Evolutionary conservation across 2,329 filamentous ascomycete genomes (phyloP).

Genomic region (Penicillium verrucosum): DNA sequence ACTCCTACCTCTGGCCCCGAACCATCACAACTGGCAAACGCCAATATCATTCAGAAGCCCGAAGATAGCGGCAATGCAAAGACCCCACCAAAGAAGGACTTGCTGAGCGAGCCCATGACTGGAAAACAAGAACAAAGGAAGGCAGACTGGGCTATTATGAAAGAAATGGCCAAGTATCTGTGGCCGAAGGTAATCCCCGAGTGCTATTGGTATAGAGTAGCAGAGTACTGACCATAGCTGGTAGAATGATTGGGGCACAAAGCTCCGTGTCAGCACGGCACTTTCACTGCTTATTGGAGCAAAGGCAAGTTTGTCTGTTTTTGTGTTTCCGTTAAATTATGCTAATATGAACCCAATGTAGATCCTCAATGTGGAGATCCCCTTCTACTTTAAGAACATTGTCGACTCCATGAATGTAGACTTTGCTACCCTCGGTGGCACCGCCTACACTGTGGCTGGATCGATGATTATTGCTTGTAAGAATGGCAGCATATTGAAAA

Average conservation of each 20-base stretch:
- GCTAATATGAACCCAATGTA: constrained; percentile 30
- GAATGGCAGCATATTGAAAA: constrained; percentile 20
- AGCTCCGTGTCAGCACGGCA: constrained; percentile 80
- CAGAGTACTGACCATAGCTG: constrained; percentile 2
- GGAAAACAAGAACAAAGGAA: constrained; percentile 85
- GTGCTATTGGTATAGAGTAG: constrained; percentile 18
- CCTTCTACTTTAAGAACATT: constrained; percentile 98
- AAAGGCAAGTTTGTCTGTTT: constrained; percentile 56
- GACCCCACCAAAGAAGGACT: constrained; percentile 49
- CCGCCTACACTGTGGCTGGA: constrained; percentile 81
- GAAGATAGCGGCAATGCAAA: constrained; percentile 25
- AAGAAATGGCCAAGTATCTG: constrained; percentile 91
- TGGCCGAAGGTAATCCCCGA: constrained; percentile 70
- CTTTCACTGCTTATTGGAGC: constrained; percentile 79
- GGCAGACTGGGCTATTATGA: constrained; percentile 98
- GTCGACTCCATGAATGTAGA: constrained; percentile 98
- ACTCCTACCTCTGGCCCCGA: constrained; percentile 6
- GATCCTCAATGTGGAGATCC: constrained; percentile 92
- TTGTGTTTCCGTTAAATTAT: background rate
- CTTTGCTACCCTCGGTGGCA: constrained; percentile 79
- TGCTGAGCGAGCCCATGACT: constrained; percentile 63
- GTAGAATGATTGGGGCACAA: constrained; percentile 71
- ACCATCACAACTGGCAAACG: constrained; percentile 20
- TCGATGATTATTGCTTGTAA: constrained; percentile 85
- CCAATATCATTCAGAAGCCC: constrained; percentile 20